Percentiles rank a stretch among this genome's conserved stretches.
Evolutionary conservation across 768 basidiomycete genomes (phyloP).

Genomic region (Boletus pseudopeckii): DNA sequence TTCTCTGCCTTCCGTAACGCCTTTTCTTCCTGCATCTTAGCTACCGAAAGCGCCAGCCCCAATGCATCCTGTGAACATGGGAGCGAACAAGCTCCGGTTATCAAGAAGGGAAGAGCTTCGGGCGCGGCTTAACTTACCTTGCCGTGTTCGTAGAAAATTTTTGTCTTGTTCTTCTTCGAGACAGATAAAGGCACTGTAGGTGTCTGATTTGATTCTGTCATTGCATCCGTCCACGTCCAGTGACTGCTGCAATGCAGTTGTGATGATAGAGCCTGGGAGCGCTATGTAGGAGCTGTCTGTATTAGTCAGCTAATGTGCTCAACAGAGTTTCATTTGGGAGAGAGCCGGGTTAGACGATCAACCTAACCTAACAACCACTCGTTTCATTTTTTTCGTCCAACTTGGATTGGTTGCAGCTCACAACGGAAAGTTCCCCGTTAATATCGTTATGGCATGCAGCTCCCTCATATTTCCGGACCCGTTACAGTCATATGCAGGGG

Average conservation of each 20-base stretch:
- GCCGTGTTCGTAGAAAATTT: constrained; percentile 32
- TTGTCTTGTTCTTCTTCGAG: constrained; percentile 27
- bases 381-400: constrained; percentile 11
- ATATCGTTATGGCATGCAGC: constrained; percentile 30
- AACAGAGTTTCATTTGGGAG: constrained; percentile 13
- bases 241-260: constrained; percentile 5
- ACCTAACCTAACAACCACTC: constrained; percentile 16
- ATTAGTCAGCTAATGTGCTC: constrained; percentile 22
- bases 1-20: constrained; percentile 38
- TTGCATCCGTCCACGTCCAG: constrained; percentile 7
- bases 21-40: constrained; percentile 44
- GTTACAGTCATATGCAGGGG: constrained; percentile 36
- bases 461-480: constrained; percentile 20
- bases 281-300: constrained; percentile 6
- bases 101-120: constrained; percentile 15
- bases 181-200: constrained; percentile 20
- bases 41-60: constrained; percentile 46
- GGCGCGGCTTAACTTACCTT: constrained; percentile 28
- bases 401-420: constrained; percentile 6
- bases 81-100: constrained; percentile 18
- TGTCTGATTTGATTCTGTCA: constrained; percentile 27
- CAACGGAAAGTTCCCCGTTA: constrained; percentile 25
- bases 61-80: constrained; percentile 41
- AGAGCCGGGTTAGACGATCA: constrained; percentile 14
- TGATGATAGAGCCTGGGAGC: constrained; percentile 21